Evolutionary conservation across 345 rosid genomes (phyloP), one percentile per base, ranked within the genome.

Genomic region (Eutrema japonicum): DNA sequence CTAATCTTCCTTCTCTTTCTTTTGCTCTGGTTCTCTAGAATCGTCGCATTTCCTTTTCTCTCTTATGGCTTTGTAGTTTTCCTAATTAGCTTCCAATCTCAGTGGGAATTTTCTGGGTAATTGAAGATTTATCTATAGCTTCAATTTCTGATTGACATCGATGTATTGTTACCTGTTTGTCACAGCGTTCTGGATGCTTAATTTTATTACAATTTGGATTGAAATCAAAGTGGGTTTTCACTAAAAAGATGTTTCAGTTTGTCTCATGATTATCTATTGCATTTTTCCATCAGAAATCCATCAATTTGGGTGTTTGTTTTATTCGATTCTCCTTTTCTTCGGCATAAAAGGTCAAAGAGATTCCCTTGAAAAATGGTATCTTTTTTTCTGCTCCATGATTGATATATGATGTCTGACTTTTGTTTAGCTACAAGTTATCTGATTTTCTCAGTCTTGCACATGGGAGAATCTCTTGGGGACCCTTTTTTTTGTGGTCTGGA

Each of bases 391-490:
- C 63, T 77, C 80, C 41, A 77, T 77, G 68, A 77, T 71, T 71
- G 76, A 70, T 52, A 50, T 41, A 50, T 65, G 36, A 64, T 77
- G 80, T 70, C 80, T 77, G 67, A 71, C 75, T 71, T 76, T 76
- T 46, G 59, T 54, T 5, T n/a, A 63, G 60, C 63, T 30, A 53
- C 57, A 60, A 51, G 49, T 76, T 64, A 70, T 77, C 62, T 64
- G 60, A 64, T 63, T 70, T 57, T 43, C 72, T 65, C 68, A 56
- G 50, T 26, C 63, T 70, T 76, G 77, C 77, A 77, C 80, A 77
- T 77, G 80, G 80, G 72, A 71, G 80, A 77, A 77, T 77, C 80
- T 77, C 52, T 71, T 71, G 13, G 49, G 53, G 66, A 40, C 61
- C 76, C 50, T 63, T 7, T 22, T 64, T 9, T 66, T 7, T 16